Conservation (phyloP, 371 early-diverging fungal genomes). For the Actinomucor elegans region DNA sequence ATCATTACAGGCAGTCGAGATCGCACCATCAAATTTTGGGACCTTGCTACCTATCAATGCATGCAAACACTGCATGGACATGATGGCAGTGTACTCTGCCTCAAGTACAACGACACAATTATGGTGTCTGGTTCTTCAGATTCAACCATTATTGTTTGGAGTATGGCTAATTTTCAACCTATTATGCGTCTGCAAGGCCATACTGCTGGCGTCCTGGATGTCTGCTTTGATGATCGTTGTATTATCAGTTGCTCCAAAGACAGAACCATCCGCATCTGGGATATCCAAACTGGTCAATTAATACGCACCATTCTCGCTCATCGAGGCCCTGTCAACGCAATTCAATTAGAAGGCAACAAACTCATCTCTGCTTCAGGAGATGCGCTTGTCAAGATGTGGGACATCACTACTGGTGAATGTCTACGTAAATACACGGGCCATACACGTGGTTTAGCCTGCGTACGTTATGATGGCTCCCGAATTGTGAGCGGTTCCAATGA, state of each 20-base stretch:
- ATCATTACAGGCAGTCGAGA: constrained; percentile 95
- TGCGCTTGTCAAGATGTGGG: constrained; percentile 87
- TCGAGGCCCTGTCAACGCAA: constrained; percentile 87
- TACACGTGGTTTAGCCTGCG: constrained; percentile 89
- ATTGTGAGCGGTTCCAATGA: constrained; percentile 97
- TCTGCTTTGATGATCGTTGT: constrained; percentile 69
- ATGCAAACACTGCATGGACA: constrained; percentile 83
- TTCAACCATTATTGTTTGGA: constrained; percentile 87
- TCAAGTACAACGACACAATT: constrained; percentile 77
- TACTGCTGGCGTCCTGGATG: constrained; percentile 74
- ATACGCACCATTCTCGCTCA: constrained; percentile 77
- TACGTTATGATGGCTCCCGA: constrained; percentile 87
- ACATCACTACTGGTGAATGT: constrained; percentile 68
- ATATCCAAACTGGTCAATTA: constrained; percentile 52
- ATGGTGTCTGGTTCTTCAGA: constrained; percentile 96
- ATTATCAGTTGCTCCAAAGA: constrained; percentile 96
- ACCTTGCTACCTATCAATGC: constrained; percentile 54
- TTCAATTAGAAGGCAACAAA: constrained; percentile 67
- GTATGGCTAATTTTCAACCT: constrained; percentile 49
- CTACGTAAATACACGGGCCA: constrained; percentile 73
- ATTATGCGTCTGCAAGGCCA: constrained; percentile 69
- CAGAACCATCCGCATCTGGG: constrained; percentile 88
- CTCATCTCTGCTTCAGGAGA: constrained; percentile 92
- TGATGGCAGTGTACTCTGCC: constrained; percentile 84
- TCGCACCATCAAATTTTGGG: constrained; percentile 84